Evolutionary conservation across 192 early-diverging fungal genomes (phyloP).

Genomic region (Entomortierella lignicola): DNA sequence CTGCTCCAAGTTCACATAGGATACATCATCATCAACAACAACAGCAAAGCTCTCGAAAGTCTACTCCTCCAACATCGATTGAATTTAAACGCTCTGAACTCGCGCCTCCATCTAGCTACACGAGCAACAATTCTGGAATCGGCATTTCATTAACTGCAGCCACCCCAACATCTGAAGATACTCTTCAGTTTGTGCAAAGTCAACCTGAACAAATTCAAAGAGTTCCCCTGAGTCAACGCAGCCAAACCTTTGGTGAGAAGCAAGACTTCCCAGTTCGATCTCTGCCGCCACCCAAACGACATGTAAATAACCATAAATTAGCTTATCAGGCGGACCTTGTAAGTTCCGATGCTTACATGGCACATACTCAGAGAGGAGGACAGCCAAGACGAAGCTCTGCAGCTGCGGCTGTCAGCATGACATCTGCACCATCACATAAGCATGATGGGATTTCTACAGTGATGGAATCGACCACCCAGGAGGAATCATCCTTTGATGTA

Average conservation of each 20-base stretch:
- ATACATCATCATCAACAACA: background rate
- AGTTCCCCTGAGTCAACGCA: background rate
- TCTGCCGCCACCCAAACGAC: constrained; percentile 37
- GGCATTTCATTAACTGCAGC: no score
- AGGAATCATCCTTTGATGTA: background rate
- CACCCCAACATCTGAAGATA: no score
- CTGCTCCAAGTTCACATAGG: background rate
- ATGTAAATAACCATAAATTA: background rate
- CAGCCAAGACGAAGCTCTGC: constrained; percentile 38
- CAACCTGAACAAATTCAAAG: background rate
- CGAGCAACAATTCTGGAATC: background rate
- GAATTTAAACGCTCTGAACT: no score
- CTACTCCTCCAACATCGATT: no score
- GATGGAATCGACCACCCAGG: background rate
- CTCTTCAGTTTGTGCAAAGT: background rate
- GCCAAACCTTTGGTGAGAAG: background rate
- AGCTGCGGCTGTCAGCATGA: constrained; percentile 17
- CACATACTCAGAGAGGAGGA: background rate
- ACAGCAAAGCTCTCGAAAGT: no score
- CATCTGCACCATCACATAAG: background rate
- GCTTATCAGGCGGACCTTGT: background rate
- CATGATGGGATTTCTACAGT: background rate
- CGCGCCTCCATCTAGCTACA: no score
- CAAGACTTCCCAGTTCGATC: constrained; percentile 11
- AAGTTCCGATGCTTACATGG: background rate